Evolutionary conservation across 176 grass and related monocot species (phyloP).

Genomic region (Juncus effusus): DNA sequence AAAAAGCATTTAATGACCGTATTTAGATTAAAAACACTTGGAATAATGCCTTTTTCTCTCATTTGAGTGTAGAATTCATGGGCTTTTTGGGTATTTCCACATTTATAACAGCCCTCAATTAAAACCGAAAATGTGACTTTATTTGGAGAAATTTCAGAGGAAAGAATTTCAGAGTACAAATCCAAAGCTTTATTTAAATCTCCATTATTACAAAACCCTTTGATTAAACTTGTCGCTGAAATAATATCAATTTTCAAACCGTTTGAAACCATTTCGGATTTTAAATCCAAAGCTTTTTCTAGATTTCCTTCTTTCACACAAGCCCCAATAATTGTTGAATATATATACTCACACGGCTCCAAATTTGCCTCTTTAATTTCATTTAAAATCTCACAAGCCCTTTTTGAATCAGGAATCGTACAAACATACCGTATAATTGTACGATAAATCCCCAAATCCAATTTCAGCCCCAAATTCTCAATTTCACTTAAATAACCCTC

Average conservation of each 20-base stretch:
- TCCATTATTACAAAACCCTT: slow-evolving; percentile 49
- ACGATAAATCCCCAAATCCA: slow-evolving; percentile 33
- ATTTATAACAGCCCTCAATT: slow-evolving; percentile 55
- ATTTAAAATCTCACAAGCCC: slow-evolving; percentile 30
- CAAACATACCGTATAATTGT: slow-evolving; percentile 34
- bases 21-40: slow-evolving; percentile 37
- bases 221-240: slow-evolving; percentile 50
- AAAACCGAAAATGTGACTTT: slow-evolving; percentile 48
- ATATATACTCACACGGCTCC: slow-evolving; percentile 28
- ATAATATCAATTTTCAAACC: slow-evolving; percentile 46
- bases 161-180: slow-evolving; percentile 37
- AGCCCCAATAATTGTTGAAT: slow-evolving; percentile 37
- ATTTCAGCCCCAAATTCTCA: slow-evolving; percentile 24
- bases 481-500: slow-evolving; percentile 75
- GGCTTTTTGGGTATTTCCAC: slow-evolving; percentile 48
- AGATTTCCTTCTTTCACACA: slow-evolving; percentile 55
- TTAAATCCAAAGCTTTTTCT: slow-evolving; percentile 52
- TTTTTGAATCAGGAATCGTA: slow-evolving; percentile 35
- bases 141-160: slow-evolving; percentile 41
- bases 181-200: slow-evolving; percentile 52
- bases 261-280: slow-evolving; percentile 46
- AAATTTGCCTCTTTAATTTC: slow-evolving; percentile 50
- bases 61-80: slow-evolving; percentile 59
- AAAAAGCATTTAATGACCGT: slow-evolving; percentile 53
- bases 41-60: slow-evolving; percentile 43